Evolutionary conservation across 805 yeast species (phyloP).

Genomic region (Spathaspora passalidarum): DNA sequence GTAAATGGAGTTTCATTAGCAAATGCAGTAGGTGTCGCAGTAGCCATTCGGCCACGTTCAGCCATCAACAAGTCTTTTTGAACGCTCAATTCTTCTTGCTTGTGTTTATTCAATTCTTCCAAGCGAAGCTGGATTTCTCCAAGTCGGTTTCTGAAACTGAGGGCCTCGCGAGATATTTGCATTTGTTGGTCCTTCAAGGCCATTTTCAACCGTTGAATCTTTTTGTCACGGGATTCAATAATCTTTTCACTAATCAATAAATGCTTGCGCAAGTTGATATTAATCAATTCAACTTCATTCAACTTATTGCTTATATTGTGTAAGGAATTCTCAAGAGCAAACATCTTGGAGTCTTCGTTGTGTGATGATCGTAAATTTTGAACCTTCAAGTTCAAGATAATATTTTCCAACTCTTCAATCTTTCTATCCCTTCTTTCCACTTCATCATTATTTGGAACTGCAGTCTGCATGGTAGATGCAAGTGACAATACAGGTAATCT

Average conservation of each 20-base stretch:
- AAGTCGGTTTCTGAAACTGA: slow-evolving; percentile 46
- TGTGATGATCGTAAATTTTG: slow-evolving; percentile 28
- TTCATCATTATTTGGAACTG: slow-evolving; percentile 15
- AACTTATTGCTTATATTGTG: slow-evolving; percentile 57
- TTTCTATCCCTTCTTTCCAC: slow-evolving; percentile 24
- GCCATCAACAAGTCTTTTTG: slow-evolving; percentile 1
- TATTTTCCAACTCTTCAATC: slow-evolving; percentile 29
- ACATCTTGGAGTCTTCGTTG: slow-evolving; percentile 45
- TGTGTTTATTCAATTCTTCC: slow-evolving; percentile 8
- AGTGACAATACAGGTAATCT: slow-evolving; percentile 4
- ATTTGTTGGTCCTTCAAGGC: slow-evolving; percentile 50
- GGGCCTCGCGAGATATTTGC: slow-evolving; percentile 38
- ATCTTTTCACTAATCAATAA: slow-evolving; percentile 52
- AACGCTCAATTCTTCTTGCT: slow-evolving; percentile 5
- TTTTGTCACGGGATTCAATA: slow-evolving; percentile 53
- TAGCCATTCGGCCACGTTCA: not conserved
- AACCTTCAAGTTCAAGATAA: slow-evolving; percentile 27
- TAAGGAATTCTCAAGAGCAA: slow-evolving; percentile 55
- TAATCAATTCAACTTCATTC: slow-evolving; percentile 61
- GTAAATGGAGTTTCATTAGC: slow-evolving; percentile 1
- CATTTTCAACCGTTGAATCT: slow-evolving; percentile 53
- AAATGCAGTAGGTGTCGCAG: not conserved
- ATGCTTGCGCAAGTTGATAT: slow-evolving; percentile 54
- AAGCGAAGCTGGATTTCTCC: slow-evolving; percentile 8
- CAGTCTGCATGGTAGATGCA: not conserved